Evolutionary conservation across 2,329 filamentous ascomycete genomes (phyloP), one percentile per base, ranked within the genome.

Genomic region (Achaetomium macrosporum): DNA sequence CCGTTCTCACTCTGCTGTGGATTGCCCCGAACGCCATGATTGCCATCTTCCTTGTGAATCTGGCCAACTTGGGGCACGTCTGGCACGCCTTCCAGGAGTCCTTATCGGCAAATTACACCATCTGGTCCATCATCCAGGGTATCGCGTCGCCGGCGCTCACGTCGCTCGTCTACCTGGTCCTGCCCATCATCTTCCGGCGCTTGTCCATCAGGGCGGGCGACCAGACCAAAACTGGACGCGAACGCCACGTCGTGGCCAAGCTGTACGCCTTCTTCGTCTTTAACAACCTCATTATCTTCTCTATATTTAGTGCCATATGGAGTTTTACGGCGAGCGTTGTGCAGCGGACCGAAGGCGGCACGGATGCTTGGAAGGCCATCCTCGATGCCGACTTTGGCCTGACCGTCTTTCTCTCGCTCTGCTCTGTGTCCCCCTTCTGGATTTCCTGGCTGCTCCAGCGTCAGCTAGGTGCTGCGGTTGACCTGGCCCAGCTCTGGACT

Each of bases 251-350:
- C 48, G 79, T 93, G 54, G 84, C 83, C 57, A 95, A 95, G 69
- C 78, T 99, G 2, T 99, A 95, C 71, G 81, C 88, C 16, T 99
- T 99, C 73, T 99, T 99, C 70, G 82, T 96, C 48, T 90, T 99
- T 76, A 99, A 99, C 79, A 97, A 97, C 66, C 71, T 99, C 51
- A 75, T 99, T 60, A 84, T 97, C 53, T 97, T 97, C 70, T 96
- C 91, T 11, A 75, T 96, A 13, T 97, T 97, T 69, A 89, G 88
- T 42, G 84, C 88, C 1, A 71, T 90, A 15, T 96, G 89, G 83
- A 74, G 75, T 1, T 90, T 91, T 62, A 74, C 90, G 9, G 72
- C 83, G 1, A 74, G 74, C 5, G 82, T 95, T 36, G 73, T 91
- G 42, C 66, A 79, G 3, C 71, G 77, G 42, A 81, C 81, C 0